Percentiles rank a stretch among this genome's conserved stretches.
These are phyloP conservation scores for Aureobasidium leucospermi DNA, from an alignment of 2,329 filamentous ascomycete species.

Conservation along the genomic window DNA sequence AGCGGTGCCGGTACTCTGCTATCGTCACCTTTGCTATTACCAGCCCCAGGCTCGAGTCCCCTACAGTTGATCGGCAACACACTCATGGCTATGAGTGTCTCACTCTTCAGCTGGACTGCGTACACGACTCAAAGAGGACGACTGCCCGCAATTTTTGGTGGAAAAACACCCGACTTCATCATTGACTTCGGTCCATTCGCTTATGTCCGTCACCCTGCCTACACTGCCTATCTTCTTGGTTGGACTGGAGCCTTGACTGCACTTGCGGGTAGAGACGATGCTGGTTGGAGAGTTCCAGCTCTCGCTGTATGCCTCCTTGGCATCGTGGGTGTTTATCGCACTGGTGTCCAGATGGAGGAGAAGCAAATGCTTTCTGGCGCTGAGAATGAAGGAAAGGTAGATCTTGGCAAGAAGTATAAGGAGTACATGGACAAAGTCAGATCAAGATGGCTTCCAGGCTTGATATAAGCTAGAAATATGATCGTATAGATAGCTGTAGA, in stretches of 20 bases:
- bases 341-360: neutral
- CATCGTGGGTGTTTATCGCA: neutral
- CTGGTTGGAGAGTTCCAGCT: neutral
- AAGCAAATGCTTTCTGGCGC: neutral
- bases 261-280: neutral
- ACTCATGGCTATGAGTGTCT: neutral
- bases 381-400: neutral
- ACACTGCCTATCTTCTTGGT: constrained; percentile 2
- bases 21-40: neutral
- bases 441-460: neutral
- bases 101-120: constrained; percentile 5
- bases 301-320: neutral
- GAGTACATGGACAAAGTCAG: constrained; percentile 2
- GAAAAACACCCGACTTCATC: constrained; percentile 4
- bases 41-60: neutral
- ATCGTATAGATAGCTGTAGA: too few species aligned
- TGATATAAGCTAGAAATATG: neutral
- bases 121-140: constrained; percentile 7
- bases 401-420: neutral
- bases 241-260: constrained; percentile 2
- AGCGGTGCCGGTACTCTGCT: neutral
- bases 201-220: constrained; percentile 3
- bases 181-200: constrained; percentile 9
- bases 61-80: neutral
- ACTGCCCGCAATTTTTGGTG: constrained; percentile 3